These are phyloP conservation scores for Termitomyces sp. DNA, from an alignment of 768 basidiomycete genomes.

Conservation along the genomic window DNA sequence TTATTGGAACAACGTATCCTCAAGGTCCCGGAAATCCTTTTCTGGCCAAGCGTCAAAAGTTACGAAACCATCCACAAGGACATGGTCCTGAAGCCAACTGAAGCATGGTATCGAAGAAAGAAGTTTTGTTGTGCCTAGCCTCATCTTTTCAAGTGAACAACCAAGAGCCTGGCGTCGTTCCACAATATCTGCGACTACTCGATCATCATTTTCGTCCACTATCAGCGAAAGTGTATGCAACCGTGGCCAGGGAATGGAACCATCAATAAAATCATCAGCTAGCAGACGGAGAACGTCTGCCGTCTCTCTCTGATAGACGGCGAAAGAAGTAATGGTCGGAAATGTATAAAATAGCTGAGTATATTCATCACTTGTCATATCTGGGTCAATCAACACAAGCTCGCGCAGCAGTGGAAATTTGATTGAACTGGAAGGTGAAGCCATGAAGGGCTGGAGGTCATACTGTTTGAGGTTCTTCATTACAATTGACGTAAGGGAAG, in stretches of 20 bases:
- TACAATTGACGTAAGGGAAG: conserved; percentile 31
- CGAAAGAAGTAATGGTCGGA: conserved; percentile 27
- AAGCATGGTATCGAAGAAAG: conserved; percentile 12
- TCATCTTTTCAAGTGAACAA: conserved; percentile 23
- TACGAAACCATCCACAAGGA: conserved; percentile 20
- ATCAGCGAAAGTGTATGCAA: conserved; percentile 25
- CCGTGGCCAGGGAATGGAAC: conserved; percentile 27
- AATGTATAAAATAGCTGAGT: conserved; percentile 25
- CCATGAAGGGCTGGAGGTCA: conserved; percentile 35
- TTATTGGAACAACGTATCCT: conserved; percentile 21
- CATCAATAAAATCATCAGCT: conserved; percentile 4
- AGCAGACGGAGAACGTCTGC: conserved; percentile 24
- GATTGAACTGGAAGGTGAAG: conserved; percentile 8
- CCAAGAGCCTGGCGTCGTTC: conserved; percentile 17
- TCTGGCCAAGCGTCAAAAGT: conserved; percentile 26
- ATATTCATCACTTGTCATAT: conserved; percentile 28
- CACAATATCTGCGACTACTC: conserved; percentile 20
- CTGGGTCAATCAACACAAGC: conserved; percentile 36
- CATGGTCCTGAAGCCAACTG: conserved; percentile 10
- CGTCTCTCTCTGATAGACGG: conserved; percentile 14
- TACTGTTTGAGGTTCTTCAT: conserved; percentile 35
- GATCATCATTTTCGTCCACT: conserved; percentile 20
- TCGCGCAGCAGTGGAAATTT: conserved; percentile 24
- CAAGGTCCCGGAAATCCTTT: conserved; percentile 20
- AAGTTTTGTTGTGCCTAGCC: conserved; percentile 19